These are phyloP conservation scores for Trichoderma virens DNA, from an alignment of 495 filamentous ascomycete species.

Conservation along the genomic window DNA sequence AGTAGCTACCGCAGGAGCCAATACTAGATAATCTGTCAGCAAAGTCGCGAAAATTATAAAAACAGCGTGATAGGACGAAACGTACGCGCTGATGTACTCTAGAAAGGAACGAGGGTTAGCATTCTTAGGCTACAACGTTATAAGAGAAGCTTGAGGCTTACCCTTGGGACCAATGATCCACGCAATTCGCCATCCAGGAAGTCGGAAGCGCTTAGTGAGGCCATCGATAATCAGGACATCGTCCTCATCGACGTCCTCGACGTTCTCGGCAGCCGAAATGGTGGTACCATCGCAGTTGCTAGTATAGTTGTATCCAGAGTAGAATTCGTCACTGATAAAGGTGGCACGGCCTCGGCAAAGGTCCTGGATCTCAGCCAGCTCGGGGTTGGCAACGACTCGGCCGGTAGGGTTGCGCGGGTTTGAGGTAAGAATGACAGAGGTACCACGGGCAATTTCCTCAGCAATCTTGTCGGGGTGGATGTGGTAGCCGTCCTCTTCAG, in stretches of 20 bases:
- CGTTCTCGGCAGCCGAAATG: slow-evolving; percentile 78
- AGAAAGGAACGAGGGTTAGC: neutral
- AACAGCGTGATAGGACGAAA: slow-evolving; percentile 9
- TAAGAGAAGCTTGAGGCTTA: neutral
- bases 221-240: slow-evolving; percentile 92
- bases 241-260: slow-evolving; percentile 58
- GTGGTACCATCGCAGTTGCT: slow-evolving; percentile 81
- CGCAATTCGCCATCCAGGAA: slow-evolving; percentile 93
- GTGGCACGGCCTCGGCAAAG: slow-evolving; percentile 86
- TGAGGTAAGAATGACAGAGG: slow-evolving; percentile 85
- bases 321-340: slow-evolving; percentile 94
- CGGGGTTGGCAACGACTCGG: slow-evolving; percentile 68
- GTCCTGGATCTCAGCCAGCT: slow-evolving; percentile 81
- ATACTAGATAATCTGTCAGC: slow-evolving; percentile 37
- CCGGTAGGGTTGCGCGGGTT: slow-evolving; percentile 97
- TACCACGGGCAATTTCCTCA: slow-evolving; percentile 80
- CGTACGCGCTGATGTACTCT: slow-evolving; percentile 80
- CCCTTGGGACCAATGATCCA: slow-evolving; percentile 89
- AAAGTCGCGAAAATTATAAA: slow-evolving; percentile 8
- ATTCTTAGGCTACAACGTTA: neutral
- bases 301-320: slow-evolving; percentile 92
- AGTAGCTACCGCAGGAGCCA: slow-evolving; percentile 84
- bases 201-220: slow-evolving; percentile 91
- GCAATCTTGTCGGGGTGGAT: slow-evolving; percentile 89
- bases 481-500: slow-evolving; percentile 76